Evolutionary conservation across 1,139 yeast genomes (phyloP), one percentile per base, ranked within the genome.

Genomic region (Magnusiomyces suaveolens): DNA sequence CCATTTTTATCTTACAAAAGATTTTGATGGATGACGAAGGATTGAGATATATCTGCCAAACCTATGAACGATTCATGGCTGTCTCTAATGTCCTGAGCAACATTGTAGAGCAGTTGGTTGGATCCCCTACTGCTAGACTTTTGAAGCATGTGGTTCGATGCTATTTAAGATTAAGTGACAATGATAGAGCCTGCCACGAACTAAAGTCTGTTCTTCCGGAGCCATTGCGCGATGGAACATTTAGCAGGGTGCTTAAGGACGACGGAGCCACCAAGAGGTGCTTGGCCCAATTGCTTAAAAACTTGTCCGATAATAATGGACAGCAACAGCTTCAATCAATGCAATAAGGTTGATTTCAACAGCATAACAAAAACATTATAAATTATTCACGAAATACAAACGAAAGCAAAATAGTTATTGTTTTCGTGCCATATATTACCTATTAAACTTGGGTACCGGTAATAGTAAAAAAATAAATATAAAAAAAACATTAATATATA

Each of bases 91-190:
- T 92, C 1, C 76, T 92, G 59, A 80, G 87, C 39, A 81, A 82
- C 60, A 94, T 92, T 95, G 92, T 92, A 50, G 88, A 85, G 51
- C 97, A 90, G 67, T 73, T 92, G 59, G 80, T 81, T 2, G 77
- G 77, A 48, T 77, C 80, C 53, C 81, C 78, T 60, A 87, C 96
- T 0, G 88, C 92, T 1, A 78, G 98, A 62, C 75, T 92, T 54
- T 76, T 92, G 60, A 90, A 92, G 68, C 98, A 92, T 67, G 95
- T 92, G 48, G 95, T 92, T 25, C 79, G 97, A 66, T 92, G 98
- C 69, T 92, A 92, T 67, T 76, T 90, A 73, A 79, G 98, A 59
- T 76, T 92, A 52, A 83, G 95, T 48, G 98, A 92, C 68, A 92
- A 92, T 64, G 75, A 82, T 32, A 94, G 94, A 60, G 97, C 97